Base-by-base conservation (phyloP, 208 protist species). In the Acanthamoeba royreba region DNA sequence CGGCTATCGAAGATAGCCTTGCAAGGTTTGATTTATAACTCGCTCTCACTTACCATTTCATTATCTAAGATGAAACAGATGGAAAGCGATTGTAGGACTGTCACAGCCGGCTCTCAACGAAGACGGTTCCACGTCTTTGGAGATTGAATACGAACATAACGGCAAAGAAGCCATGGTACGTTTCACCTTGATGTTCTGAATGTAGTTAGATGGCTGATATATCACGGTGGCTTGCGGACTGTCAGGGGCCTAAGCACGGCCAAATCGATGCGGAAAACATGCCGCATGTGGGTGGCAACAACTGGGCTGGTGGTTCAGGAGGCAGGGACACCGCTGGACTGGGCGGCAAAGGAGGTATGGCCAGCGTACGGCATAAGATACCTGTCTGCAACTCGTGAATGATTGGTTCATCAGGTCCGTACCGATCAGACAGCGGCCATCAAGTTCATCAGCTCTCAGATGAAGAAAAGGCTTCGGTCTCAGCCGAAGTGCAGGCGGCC, bases 391-490 rank as follows among this genome's bases (percentile, higher is more conserved):
- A n/a, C n/a, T n/a, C n/a, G n/a, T 19, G 55, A 0, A 28, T 9
- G 55, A 28, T 19, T 8, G 5, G 5, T 7, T 8, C 11, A 35
- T n/a, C 58, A 58, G 83, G 87, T 0, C 38, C 91, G 22, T 93
- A 93, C 35, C 52, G 91, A 7, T 72, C 45, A 43, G 72, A 98
- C 83, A 98, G 98, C 93, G 98, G 98, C 55, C 94, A 97, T 92
- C 93, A 93, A 1, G 96, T 98, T 61, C 95, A 98, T 66, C 98
- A 98, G 94, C 96, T 98, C 35, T 97, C 96, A 0, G 97, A 98
- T 0, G 97, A 98, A 94, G 97, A 97, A 55, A 98, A 98, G 95
- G 72, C 55, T 15, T 31, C 47, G 22, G 79, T 93, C 35, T 79
- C 58, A 8, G 69, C 42, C 22, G 90, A 93, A 11, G 90, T 88